phyloP scores from a whole-genome alignment of 192 early-diverging fungal genomes.

The Neocallimastix lanati region DNA sequence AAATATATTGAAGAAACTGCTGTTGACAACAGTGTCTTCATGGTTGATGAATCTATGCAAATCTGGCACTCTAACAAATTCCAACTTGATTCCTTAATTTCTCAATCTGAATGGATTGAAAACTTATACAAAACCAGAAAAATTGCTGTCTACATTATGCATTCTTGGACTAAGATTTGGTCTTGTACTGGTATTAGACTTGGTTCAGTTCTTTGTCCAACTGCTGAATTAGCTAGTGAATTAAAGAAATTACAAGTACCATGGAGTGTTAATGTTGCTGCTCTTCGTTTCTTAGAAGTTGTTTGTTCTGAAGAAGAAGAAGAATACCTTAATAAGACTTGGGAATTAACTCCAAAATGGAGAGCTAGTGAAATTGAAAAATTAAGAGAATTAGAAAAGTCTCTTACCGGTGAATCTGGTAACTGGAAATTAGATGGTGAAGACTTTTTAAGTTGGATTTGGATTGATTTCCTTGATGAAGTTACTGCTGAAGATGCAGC shows the following conservation, averaged over 20 bases:
- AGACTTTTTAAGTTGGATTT: slow-evolving; percentile 68
- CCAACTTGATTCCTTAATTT: slow-evolving; percentile 59
- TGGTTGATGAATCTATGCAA: slow-evolving; percentile 88
- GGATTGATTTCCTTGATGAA: slow-evolving; percentile 52
- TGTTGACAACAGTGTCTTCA: slow-evolving; percentile 51
- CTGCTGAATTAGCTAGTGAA: slow-evolving; percentile 43
- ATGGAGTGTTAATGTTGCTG: slow-evolving; percentile 81
- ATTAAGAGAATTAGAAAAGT: slow-evolving; percentile 13
- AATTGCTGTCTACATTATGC: slow-evolving; percentile 69
- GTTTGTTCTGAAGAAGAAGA: slow-evolving; percentile 42
- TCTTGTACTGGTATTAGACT: slow-evolving; percentile 77
- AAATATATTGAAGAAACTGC: slow-evolving; percentile 57
- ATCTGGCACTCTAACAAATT: slow-evolving; percentile 72
- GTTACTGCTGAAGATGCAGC: slow-evolving; percentile 42
- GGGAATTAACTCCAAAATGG: slow-evolving; percentile 53
- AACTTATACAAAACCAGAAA: slow-evolving; percentile 36
- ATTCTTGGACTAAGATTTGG: slow-evolving; percentile 91
- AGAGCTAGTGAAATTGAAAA: slow-evolving; percentile 22
- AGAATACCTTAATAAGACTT: slow-evolving; percentile 55
- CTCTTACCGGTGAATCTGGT: slow-evolving; percentile 1
- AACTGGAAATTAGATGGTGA: slow-evolving; percentile 54
- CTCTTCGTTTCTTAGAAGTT: slow-evolving; percentile 60
- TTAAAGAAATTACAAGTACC: slow-evolving; percentile 72
- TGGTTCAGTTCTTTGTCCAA: slow-evolving; percentile 75
- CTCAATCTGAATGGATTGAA: slow-evolving; percentile 45